Evolutionary conservation across 345 rosid species (phyloP), one percentile per base, ranked within the genome.

Genomic region (Microcos paniculata): DNA sequence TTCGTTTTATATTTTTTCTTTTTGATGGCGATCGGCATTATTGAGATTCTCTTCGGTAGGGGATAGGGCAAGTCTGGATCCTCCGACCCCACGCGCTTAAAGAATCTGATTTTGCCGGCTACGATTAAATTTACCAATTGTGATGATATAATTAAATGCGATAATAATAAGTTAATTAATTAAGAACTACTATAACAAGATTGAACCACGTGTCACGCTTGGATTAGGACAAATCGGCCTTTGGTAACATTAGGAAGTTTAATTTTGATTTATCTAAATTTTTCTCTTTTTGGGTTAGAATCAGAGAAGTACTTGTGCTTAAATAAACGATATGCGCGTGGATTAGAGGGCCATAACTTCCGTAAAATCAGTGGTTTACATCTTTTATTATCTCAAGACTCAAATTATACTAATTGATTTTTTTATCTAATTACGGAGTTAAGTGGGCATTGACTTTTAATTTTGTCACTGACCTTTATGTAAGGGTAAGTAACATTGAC

Each of bases 1-100:
- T 42, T 42, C 11, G 45, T 42, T 9, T 42, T n/a, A n/a, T n/a
- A n/a, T n/a, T n/a, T n/a, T n/a, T n/a, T n/a, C n/a, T n/a, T 2
- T 8, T 14, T 18, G 1, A 4, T 38, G 69, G 10, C 40, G 49
- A 12, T 31, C 31, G 66, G 35, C 48, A 42, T 42, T 24, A 43
- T 23, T 65, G n/a, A n/a, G 69, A 33, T 35, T 62, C 28, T 43
- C 7, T 7, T 4, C 8, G 38, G 18, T 28, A 23, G 38, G 24
- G 71, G 38, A 28, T 11, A 26, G 7, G 30, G 14, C 14, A 23
- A 65, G 24, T 63, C 24, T 1, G 30, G 18, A 45, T 66, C 24
- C 71, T 26, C 18, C 15, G 4, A 43, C 71, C 71, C 71, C 71
- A 66, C 71, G 55, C 71, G 71, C 55, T 66, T 66, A 15, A 66